phyloP scores from a whole-genome alignment of 306 rosid species.

The Vigna angularis region DNA sequence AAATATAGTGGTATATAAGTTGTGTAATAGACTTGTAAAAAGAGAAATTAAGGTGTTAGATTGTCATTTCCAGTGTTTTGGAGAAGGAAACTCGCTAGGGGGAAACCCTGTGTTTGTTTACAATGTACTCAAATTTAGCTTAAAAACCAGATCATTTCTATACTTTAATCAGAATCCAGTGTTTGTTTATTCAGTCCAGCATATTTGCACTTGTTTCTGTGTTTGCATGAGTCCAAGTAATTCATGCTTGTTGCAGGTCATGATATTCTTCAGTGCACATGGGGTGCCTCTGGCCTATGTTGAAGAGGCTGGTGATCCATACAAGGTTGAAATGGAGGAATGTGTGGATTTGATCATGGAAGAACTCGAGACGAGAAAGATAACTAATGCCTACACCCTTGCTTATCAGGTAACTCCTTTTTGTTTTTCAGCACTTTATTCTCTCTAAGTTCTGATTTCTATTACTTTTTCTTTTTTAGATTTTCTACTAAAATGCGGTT shows the following conservation, averaged over 20 bases:
- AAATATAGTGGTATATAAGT: not conserved
- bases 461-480: not conserved
- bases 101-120: not conserved
- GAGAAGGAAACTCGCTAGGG: not conserved
- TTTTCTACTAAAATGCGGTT: not conserved
- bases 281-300: conserved; percentile 94
- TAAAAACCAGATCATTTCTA: not conserved
- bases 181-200: not conserved
- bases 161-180: not conserved
- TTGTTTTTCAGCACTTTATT: not conserved
- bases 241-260: conserved; percentile 56
- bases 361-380: conserved; percentile 74
- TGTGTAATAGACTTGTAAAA: not conserved
- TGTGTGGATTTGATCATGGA: conserved; percentile 89
- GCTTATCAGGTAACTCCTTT: conserved; percentile 75
- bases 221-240: conserved; percentile 10
- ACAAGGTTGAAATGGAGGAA: conserved; percentile 96
- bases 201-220: not conserved
- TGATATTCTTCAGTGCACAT: conserved; percentile 88
- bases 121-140: not conserved
- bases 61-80: not conserved
- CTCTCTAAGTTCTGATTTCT: not conserved
- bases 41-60: not conserved
- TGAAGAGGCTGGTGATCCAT: conserved; percentile 94
- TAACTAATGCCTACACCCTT: conserved; percentile 70